A percentile compares a stretch with the other conserved stretches of the same genome.
phyloP scores from a whole-genome alignment of 495 filamentous ascomycete species.

The Aspergillus nanangensis region DNA sequence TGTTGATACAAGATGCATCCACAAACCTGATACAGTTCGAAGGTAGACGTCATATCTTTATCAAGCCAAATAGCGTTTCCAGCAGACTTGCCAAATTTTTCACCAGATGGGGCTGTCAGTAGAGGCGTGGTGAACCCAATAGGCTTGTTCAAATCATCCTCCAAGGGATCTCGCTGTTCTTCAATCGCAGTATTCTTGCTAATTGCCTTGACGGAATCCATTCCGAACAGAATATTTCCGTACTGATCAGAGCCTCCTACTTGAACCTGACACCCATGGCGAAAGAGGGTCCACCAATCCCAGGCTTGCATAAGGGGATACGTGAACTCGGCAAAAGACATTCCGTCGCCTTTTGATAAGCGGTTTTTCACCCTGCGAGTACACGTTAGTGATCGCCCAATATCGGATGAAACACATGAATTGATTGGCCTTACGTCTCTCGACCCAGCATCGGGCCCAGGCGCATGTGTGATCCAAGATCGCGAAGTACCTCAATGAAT shows the following conservation, averaged over 20 bases:
- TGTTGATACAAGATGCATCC: background rate
- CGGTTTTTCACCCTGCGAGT: constrained; percentile 73
- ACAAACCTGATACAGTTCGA: constrained; percentile 75
- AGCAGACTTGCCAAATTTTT: constrained; percentile 93
- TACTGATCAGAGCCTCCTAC: constrained; percentile 95
- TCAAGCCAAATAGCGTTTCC: constrained; percentile 96
- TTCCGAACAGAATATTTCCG: constrained; percentile 90
- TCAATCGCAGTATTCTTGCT: constrained; percentile 44
- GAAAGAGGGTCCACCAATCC: constrained; percentile 88
- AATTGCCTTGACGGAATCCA: constrained; percentile 74
- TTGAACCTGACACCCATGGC: constrained; percentile 66
- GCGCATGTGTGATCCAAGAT: constrained; percentile 66
- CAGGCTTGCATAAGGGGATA: constrained; percentile 95
- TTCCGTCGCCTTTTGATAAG: constrained; percentile 75
- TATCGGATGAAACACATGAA: too few relatives aligned
- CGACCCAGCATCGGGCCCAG: constrained; percentile 82
- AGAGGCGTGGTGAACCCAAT: constrained; percentile 88
- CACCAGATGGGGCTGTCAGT: constrained; percentile 76
- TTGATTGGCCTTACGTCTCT: constrained; percentile 91
- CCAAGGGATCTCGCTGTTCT: constrained; percentile 20
- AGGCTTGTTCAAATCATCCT: constrained; percentile 44
- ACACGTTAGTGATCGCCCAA: too few relatives aligned
- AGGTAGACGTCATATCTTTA: constrained; percentile 68
- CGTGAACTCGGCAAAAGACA: constrained; percentile 89
- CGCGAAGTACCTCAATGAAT: constrained; percentile 66